These are phyloP conservation scores for Aschersonia sp. DNA, from an alignment of 2,329 filamentous ascomycete species.

Conservation along the genomic window DNA sequence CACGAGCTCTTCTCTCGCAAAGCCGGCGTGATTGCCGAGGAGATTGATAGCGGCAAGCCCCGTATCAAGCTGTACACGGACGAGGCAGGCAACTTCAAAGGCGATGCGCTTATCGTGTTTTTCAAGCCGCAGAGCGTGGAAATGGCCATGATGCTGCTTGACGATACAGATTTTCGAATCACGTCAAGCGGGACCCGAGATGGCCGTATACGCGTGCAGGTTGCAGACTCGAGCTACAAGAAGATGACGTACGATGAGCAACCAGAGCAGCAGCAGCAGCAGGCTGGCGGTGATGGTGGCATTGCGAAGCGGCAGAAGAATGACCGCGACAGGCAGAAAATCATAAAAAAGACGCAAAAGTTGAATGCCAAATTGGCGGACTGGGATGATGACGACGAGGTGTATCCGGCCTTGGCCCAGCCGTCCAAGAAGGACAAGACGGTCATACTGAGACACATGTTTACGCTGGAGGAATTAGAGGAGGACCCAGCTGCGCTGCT, in stretches of 20 bases:
- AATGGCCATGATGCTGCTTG: conserved; percentile 66
- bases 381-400: conserved; percentile 83
- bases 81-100: conserved; percentile 73
- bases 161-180: conserved; percentile 70
- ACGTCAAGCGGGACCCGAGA: conserved; percentile 31
- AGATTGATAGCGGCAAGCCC: conserved; percentile 75
- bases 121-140: conserved; percentile 90
- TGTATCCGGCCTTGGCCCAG: conserved; percentile 25
- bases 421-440: conserved; percentile 54
- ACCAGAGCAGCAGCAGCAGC: conserved; percentile 4
- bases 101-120: conserved; percentile 84
- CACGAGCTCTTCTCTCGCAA: conserved; percentile 68
- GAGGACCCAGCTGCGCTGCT: conserved; percentile 71
- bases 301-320: conserved; percentile 30
- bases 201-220: conserved; percentile 65
- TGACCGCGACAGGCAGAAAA: conserved; percentile 68
- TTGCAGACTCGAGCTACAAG: conserved; percentile 85
- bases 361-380: conserved; percentile 84
- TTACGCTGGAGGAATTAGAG: conserved; percentile 70
- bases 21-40: conserved; percentile 83
- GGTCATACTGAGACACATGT: conserved; percentile 86
- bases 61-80: conserved; percentile 90
- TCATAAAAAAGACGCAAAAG: conserved; percentile 82
- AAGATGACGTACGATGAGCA: conserved; percentile 54
- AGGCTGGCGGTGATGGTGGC: conserved; percentile 12